Conservation (phyloP, 306 rosid genomes). For the Sophora flavescens region DNA sequence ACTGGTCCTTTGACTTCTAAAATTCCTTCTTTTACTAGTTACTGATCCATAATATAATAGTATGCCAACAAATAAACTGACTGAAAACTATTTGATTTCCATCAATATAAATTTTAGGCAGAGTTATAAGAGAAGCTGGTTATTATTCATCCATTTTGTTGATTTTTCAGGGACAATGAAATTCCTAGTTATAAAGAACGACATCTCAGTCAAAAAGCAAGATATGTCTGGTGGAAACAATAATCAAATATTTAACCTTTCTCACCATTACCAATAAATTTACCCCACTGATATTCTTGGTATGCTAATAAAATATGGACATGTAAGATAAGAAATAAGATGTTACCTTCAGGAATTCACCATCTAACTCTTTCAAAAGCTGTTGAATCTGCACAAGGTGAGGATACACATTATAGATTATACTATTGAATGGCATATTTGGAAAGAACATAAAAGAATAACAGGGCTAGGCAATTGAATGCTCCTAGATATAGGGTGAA, state of each 20-base stretch:
- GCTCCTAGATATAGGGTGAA: not conserved
- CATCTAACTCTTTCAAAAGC: conserved; percentile 81
- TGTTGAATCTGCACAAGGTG: conserved; percentile 74
- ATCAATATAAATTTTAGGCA: not conserved
- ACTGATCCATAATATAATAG: conserved; percentile 3
- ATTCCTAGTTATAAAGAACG: not conserved
- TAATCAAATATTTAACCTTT: not conserved
- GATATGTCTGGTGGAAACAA: not conserved
- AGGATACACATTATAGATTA: conserved; percentile 28
- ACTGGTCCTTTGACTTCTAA: not conserved
- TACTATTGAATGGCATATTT: conserved; percentile 23
- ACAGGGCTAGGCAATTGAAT: not conserved
- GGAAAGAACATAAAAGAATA: not conserved
- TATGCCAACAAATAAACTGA: not conserved
- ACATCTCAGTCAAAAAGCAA: not conserved
- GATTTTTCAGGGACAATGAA: not conserved
- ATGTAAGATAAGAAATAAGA: conserved; percentile 27
- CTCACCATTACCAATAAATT: not conserved
- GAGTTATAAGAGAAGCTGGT: not conserved
- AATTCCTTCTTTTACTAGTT: not conserved
- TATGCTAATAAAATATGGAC: conserved; percentile 23
- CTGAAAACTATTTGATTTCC: not conserved
- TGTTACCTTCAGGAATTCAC: conserved; percentile 86
- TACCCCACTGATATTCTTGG: not conserved
- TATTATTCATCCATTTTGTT: conserved; percentile 11